A percentile compares a stretch with the other conserved stretches of the same genome.
phyloP scores from a whole-genome alignment of 2,329 filamentous ascomycete species.

The Trichoderma harzianum region DNA sequence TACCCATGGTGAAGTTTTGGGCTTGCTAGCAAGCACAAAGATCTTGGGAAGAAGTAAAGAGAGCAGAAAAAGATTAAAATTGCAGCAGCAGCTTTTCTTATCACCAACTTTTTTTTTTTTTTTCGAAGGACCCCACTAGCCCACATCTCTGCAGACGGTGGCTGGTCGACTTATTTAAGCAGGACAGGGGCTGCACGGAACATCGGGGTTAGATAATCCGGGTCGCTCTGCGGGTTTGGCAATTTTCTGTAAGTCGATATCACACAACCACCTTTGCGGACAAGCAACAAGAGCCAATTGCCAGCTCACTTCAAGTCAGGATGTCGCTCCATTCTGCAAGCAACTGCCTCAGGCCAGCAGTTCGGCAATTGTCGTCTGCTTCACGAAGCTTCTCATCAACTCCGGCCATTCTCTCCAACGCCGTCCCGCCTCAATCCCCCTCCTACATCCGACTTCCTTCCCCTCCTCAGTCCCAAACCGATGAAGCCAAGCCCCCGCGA shows the following conservation, averaged over 20 bases:
- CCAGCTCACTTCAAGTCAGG: background rate
- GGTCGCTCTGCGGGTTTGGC: background rate
- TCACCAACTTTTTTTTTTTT: constrained; percentile 20
- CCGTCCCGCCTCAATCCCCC: constrained; percentile 81
- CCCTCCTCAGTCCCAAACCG: constrained; percentile 73
- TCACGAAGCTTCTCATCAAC: constrained; percentile 35
- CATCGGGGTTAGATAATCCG: constrained; percentile 15
- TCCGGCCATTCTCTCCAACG: constrained; percentile 41
- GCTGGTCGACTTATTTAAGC: constrained; percentile 4
- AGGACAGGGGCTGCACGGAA: background rate
- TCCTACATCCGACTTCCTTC: constrained; percentile 79
- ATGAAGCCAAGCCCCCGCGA: constrained; percentile 42
- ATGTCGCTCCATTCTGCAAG: constrained; percentile 30
- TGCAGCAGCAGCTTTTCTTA: constrained; percentile 14
- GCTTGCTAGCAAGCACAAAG: constrained; percentile 19
- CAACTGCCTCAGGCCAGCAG: constrained; percentile 27
- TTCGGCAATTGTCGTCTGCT: constrained; percentile 26
- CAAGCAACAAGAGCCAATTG: background rate
- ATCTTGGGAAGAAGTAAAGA: constrained; percentile 18
- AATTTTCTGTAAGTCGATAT: constrained; percentile 19
- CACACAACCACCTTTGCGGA: background rate
- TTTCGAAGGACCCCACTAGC: constrained; percentile 17
- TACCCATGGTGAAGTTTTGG: constrained; percentile 62
- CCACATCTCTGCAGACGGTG: constrained; percentile 19
- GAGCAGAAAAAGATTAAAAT: constrained; percentile 22